phyloP scores from a whole-genome alignment of 495 filamentous ascomycete genomes.

The Trichoderma reesei region DNA sequence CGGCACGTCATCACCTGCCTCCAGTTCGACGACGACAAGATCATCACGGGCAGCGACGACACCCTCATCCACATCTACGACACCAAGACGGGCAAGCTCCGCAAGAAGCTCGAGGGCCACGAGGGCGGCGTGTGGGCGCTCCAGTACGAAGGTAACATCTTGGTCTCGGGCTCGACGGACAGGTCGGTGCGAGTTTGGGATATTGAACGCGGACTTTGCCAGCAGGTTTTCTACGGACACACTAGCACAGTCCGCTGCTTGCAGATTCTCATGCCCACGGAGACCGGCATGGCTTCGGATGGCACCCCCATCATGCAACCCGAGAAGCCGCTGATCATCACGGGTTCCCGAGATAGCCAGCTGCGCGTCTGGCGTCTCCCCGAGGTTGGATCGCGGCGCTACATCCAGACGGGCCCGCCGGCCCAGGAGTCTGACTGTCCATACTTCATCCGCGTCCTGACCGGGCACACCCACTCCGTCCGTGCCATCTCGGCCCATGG shows the following conservation, averaged over 20 bases:
- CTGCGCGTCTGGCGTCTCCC: slow-evolving; percentile 93
- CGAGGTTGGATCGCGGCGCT: slow-evolving; percentile 59
- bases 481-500: slow-evolving; percentile 93
- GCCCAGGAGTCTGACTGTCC: slow-evolving; percentile 79
- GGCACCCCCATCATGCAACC: slow-evolving; percentile 82
- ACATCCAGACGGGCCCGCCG: slow-evolving; percentile 66
- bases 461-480: slow-evolving; percentile 90
- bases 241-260: slow-evolving; percentile 95
- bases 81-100: slow-evolving; percentile 82
- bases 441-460: slow-evolving; percentile 81
- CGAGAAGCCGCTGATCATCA: slow-evolving; percentile 88
- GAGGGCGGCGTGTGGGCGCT: slow-evolving; percentile 98
- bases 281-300: slow-evolving; percentile 59
- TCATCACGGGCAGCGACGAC: slow-evolving; percentile 94
- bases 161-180: slow-evolving; percentile 96
- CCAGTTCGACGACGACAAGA: slow-evolving; percentile 96
- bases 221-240: slow-evolving; percentile 92
- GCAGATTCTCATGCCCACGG: slow-evolving; percentile 82
- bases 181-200: slow-evolving; percentile 96
- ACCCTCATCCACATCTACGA: slow-evolving; percentile 98
- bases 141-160: slow-evolving; percentile 87
- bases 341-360: slow-evolving; percentile 90
- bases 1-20: slow-evolving; percentile 95
- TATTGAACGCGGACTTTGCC: slow-evolving; percentile 81
- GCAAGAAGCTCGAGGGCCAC: slow-evolving; percentile 77